Base-by-base conservation (phyloP, 2,329 filamentous ascomycete genomes). In the Trichoderma afroharzianum region DNA sequence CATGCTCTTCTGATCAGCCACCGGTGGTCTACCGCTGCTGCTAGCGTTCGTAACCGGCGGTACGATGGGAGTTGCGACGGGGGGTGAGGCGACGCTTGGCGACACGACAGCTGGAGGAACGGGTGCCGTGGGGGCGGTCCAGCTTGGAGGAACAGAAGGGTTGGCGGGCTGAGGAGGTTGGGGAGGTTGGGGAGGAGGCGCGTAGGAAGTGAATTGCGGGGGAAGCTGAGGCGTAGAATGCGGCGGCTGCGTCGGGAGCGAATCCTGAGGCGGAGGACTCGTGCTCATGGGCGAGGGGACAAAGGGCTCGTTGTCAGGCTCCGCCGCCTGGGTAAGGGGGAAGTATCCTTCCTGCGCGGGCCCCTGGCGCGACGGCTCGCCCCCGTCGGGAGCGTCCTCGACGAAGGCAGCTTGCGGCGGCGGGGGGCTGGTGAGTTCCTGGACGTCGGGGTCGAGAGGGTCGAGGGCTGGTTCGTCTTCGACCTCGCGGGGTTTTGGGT, bases 401-500 rank as follows among this genome's bases (percentile, higher is more conserved):
- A 86, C 82, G 6, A 84, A 85, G 15, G 82, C 85, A 0, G 82
- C 81, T 14, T 80, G 81, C 1, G 83, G 80, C 58, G 73, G 39
- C 30, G 66, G 75, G 91, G 81, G 2, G 82, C 77, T 57, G 84
- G 83, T 18, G 83, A 78, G 28, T 8, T 68, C 50, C 32, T 61
- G 67, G 7, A 71, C 71, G 21, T 39, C 55, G 80, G 79, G 57
- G 39, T 69, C 18, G 71, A 73, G 26, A 81, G 83, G 57, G 86
- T 84, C 24, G 82, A 77, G 9, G 83, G 80, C 70, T 26, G 71
- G 59, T 12, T 70, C 71, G 32, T 73, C 73, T 26, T 74, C 74
- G 9, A 67, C 67, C 62, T 74, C 70, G 88, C 85, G 85, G 5
- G 83, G 86, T 71, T 88, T 89, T 0, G 95, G 95, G 78, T 98